Base-by-base conservation (phyloP, 306 rosid genomes). In the Lagenaria siceraria region DNA sequence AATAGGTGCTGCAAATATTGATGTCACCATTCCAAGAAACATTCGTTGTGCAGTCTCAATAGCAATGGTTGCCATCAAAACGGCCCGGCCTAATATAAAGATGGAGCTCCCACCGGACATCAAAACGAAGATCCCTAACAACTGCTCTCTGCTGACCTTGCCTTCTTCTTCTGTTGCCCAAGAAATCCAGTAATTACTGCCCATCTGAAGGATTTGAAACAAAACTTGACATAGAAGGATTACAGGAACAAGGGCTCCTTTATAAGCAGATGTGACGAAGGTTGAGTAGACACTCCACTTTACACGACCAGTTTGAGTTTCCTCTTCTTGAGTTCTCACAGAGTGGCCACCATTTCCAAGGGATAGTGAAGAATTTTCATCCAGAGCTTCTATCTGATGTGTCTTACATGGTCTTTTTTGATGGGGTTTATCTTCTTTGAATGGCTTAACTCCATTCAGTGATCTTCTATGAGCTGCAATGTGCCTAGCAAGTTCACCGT, bases 121-220 rank as follows among this genome's bases (percentile, higher is more conserved):
- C 78, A 94, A 76, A 61, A 78, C 69, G 78, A 89, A 94, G 12
- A 78, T 84, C 78, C 88, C 88, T 54, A 94, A 85, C 79, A 94
- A 82, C 52, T 60, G 36, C 73, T 75, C 76, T 71, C 77, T 90
- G 66, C 76, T 82, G 54, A 91, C 88, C 69, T 43, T 85, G 33
- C 80, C 82, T 72, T 60, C 84, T 56, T 81, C 80, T 79, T 92
- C 97, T 31, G 93, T 82, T 46, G 93, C 97, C 98, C 98, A 94
- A 35, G 98, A 85, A 63, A 94, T 87, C 98, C 98, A 94, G 81
- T 94, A 94, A 86, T 88, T 94, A 88, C 96, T 94, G 64, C 93
- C 95, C 82, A 94, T 90, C 63, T 94, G 98, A 62, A 94, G 80
- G 71, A 84, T 88, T 83, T 91, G 98, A 56, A 94, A 94, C 68